Evolutionary conservation across 1,284 basidiomycete species (phyloP).

Genomic region (Leccinum pallidistipes): DNA sequence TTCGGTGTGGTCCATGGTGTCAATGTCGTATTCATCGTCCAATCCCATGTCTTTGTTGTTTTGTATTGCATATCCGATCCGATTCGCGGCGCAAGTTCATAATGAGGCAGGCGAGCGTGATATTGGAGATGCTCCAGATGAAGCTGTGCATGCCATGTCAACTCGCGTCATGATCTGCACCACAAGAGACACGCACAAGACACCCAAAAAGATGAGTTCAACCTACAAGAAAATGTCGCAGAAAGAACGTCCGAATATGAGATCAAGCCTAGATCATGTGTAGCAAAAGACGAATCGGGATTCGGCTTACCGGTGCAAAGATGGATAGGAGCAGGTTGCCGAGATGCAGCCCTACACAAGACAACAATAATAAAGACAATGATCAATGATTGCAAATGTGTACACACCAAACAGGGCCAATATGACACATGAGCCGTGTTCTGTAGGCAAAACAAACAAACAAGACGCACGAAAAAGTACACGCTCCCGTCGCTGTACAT

Average conservation of each 20-base stretch:
- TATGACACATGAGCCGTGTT: not conserved
- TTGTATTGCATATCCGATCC: too few relatives aligned
- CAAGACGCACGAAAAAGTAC: constrained; percentile 39
- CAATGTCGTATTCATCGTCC: not conserved
- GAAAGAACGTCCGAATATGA: not conserved
- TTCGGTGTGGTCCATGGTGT: constrained; percentile 8
- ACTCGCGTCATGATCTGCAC: not conserved
- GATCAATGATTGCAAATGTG: not conserved
- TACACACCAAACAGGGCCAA: constrained; percentile 26
- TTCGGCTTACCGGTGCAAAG: constrained; percentile 30
- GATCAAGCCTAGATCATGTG: not conserved
- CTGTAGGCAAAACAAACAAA: not conserved
- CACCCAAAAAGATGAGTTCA: constrained; percentile 28
- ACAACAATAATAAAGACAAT: not conserved
- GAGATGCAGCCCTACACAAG: constrained; percentile 29
- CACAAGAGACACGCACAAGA: constrained; percentile 27
- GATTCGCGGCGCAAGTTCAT: too few relatives aligned
- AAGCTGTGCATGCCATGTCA: constrained; percentile 32
- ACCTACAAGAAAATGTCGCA: constrained; percentile 13
- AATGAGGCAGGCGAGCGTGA: constrained; percentile 40
- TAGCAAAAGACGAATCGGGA: not conserved
- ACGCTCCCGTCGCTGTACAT: constrained; percentile 39
- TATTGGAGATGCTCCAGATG: constrained; percentile 40
- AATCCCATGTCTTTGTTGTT: not conserved
- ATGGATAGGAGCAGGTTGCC: constrained; percentile 31